A percentile compares a stretch with the other conserved stretches of the same genome.
Conservation (phyloP, 768 basidiomycete species). For the Boletus tylopilopsis region DNA sequence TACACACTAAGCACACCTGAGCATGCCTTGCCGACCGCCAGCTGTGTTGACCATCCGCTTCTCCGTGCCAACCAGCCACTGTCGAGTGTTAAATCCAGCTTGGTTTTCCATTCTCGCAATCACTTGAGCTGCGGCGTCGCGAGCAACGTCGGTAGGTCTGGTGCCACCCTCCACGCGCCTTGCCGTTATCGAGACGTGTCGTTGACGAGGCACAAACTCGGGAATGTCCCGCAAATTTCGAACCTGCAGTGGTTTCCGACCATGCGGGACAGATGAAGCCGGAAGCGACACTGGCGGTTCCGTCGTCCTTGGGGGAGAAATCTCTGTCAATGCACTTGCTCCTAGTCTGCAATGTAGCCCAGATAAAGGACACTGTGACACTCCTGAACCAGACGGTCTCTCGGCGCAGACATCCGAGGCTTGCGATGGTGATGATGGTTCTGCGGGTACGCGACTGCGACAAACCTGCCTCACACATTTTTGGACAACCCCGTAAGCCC, state of each 20-base stretch:
- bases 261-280: background rate
- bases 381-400: conserved; percentile 19
- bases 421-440: conserved; percentile 26
- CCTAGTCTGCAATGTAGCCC: conserved; percentile 24
- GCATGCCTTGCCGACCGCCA: background rate
- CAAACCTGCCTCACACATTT: conserved; percentile 20
- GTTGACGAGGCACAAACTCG: conserved; percentile 26
- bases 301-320: background rate
- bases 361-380: conserved; percentile 23
- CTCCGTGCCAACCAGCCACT: conserved; percentile 3
- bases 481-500: conserved; percentile 25
- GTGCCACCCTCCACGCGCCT: background rate
- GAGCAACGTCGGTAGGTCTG: background rate
- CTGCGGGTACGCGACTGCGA: conserved; percentile 1
- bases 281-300: background rate
- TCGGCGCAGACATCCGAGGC: conserved; percentile 26
- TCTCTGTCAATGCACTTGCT: background rate
- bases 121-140: conserved; percentile 17
- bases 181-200: background rate
- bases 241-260: background rate
- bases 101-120: conserved; percentile 25
- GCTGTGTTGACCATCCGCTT: background rate
- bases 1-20: conserved; percentile 4
- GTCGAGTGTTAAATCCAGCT: conserved; percentile 7
- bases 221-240: conserved; percentile 19